These are phyloP conservation scores for Zalerion maritima DNA, from an alignment of 495 filamentous ascomycete species.

Conservation along the genomic window DNA sequence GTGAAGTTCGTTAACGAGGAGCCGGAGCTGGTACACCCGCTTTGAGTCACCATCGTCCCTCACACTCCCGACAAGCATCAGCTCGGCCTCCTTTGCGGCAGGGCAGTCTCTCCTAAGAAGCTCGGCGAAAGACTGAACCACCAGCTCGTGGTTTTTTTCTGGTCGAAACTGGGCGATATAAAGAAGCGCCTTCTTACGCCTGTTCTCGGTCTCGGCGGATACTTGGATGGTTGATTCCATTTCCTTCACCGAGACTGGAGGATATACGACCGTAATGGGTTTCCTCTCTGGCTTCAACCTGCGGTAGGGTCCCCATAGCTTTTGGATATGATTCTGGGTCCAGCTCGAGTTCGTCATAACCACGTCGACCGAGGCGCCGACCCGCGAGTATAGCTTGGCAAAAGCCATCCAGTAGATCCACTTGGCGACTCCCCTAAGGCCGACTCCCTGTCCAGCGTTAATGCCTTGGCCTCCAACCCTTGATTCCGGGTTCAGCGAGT, in stretches of 20 bases:
- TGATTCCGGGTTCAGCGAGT: constrained; percentile 51
- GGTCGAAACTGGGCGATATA: constrained; percentile 97
- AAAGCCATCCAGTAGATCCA: constrained; percentile 76
- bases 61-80: constrained; percentile 80
- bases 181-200: constrained; percentile 54
- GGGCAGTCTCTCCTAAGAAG: constrained; percentile 34
- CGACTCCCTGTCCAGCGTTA: constrained; percentile 67
- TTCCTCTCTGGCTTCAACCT: constrained; percentile 22
- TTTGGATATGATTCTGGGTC: constrained; percentile 73
- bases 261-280: constrained; percentile 62
- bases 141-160: constrained; percentile 84
- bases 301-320: constrained; percentile 57
- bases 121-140: constrained; percentile 69
- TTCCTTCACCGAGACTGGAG: constrained; percentile 78
- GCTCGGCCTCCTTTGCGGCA: constrained; percentile 39
- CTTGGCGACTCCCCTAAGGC: constrained; percentile 51
- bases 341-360: constrained; percentile 96
- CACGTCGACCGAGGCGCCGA: constrained; percentile 69
- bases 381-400: constrained; percentile 61
- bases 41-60: constrained; percentile 71
- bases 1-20: constrained; percentile 75
- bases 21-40: constrained; percentile 76
- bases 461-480: constrained; percentile 51
- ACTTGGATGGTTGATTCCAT: constrained; percentile 58
- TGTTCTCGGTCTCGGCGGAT: constrained; percentile 44